Base-by-base conservation (phyloP, 2,329 filamentous ascomycete genomes). In the Cladophialophora yegresii region DNA sequence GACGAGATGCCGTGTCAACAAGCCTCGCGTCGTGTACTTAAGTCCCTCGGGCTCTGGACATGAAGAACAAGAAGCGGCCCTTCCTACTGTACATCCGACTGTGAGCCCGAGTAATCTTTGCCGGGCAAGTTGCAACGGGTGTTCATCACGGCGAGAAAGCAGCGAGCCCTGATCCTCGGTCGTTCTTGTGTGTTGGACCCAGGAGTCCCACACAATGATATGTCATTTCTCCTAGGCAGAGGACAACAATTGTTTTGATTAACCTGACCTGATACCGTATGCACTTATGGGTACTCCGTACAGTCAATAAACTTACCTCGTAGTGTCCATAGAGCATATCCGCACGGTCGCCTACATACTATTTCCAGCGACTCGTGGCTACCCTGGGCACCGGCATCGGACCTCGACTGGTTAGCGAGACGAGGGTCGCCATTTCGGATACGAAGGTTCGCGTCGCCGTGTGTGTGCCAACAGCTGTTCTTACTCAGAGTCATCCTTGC, bases 331-430 rank as follows among this genome's bases (percentile, higher is more conserved):
- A 43, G 36, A 43, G 36, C n/a, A 43, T 43, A n/a, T 20, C 16
- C 36, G 36, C 13, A 43, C 30, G n/a, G n/a, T 58, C 55, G 55
- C 13, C 16, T 58, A n/a, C n/a, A n/a, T n/a, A 26, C 55, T 58
- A 58, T 58, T 49, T 58, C 32, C 55, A 58, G 55, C 10, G 23
- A 40, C 55, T 47, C 55, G 55, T 58, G 55, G 55, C 8, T 32
- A 12, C n/a, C 45, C 22, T n/a, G 30, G 16, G n/a, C 36, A 22
- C 22, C 9, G 47, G 22, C 22, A 26, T n/a, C 10, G 2, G 8
- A 23, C 13, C 33, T 45, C 22, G n/a, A 28, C 26, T 28, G 3
- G 12, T 2, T 58, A 47, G n/a, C n/a, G 36, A 7, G 7, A 20
- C 6, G 36, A 40, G 36, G 36, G n/a, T 5, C 4, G 16, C 4